These are phyloP conservation scores for Drechslera avenae DNA, from an alignment of 2,329 filamentous ascomycete genomes.

Conservation along the genomic window DNA sequence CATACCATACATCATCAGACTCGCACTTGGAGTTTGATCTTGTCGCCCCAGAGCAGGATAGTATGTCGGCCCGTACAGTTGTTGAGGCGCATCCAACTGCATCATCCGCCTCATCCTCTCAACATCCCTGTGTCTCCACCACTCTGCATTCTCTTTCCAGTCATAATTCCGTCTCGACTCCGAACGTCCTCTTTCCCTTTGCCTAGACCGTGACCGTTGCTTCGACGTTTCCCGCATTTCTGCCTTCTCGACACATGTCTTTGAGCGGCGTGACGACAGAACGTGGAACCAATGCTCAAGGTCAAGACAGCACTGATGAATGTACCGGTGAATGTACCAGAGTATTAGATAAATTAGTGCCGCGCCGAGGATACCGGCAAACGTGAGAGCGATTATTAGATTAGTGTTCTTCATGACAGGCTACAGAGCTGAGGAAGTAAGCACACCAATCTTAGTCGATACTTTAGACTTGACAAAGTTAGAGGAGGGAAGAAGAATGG, in stretches of 20 bases:
- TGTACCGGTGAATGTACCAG: constrained; percentile 24
- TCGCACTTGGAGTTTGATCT: neutral
- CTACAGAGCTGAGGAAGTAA: neutral
- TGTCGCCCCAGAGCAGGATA: neutral
- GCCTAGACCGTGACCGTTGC: constrained; percentile 5
- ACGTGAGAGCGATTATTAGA: constrained; percentile 24
- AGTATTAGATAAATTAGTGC: constrained; percentile 24
- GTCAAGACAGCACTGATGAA: constrained; percentile 22
- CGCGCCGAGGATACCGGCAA: constrained; percentile 29
- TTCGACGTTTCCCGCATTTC: constrained; percentile 6
- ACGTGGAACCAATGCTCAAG: constrained; percentile 26
- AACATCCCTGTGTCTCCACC: neutral
- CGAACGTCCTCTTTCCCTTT: constrained; percentile 5
- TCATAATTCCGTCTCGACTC: constrained; percentile 3
- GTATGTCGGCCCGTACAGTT: neutral
- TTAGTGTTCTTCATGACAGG: constrained; percentile 18
- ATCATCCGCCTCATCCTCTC: constrained; percentile 3
- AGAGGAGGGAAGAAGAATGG: neutral
- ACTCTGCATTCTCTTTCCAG: neutral
- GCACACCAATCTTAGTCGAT: neutral
- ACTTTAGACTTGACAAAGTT: no score
- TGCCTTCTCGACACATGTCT: constrained; percentile 2
- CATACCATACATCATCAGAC: neutral
- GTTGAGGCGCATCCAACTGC: constrained; percentile 1
- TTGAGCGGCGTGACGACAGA: neutral